Evolutionary conservation across 306 rosid species (phyloP).

Genomic region (Citrullus colocynthis): DNA sequence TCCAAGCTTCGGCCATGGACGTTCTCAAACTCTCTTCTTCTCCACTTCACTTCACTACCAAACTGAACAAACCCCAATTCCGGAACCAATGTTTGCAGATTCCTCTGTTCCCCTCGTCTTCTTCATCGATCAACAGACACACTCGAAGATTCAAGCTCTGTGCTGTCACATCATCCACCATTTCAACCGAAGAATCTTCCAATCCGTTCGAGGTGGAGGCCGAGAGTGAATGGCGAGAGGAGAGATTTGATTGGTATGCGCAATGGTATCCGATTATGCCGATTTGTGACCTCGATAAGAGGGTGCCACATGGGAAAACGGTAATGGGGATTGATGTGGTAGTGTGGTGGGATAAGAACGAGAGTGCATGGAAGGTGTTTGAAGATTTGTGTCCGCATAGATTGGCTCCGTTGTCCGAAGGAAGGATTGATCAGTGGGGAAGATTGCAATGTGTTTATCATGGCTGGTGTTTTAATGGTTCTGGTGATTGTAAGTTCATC

Average conservation of each 20-base stretch:
- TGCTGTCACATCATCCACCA: constrained; percentile 30
- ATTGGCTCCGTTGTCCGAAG: constrained; percentile 87
- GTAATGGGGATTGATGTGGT: constrained; percentile 82
- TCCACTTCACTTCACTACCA: constrained; percentile 23
- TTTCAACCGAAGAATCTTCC: constrained; percentile 31
- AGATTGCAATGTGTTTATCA: constrained; percentile 89
- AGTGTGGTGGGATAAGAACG: constrained; percentile 93
- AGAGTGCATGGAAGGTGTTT: constrained; percentile 69
- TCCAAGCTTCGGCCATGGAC: constrained; percentile 31
- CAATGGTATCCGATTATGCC: constrained; percentile 95
- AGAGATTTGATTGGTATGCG: constrained; percentile 68
- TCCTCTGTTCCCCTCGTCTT: not conserved
- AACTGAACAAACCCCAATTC: constrained; percentile 12
- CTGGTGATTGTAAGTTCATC: constrained; percentile 57
- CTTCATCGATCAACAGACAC: constrained; percentile 11
- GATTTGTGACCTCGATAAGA: constrained; percentile 70
- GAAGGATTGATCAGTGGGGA: constrained; percentile 91
- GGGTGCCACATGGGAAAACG: constrained; percentile 60
- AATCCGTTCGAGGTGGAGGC: constrained; percentile 12
- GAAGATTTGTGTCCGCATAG: constrained; percentile 91
- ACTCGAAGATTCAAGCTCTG: not conserved
- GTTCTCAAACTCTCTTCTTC: constrained; percentile 24
- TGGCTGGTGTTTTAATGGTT: constrained; percentile 90
- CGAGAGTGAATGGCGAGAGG: not conserved
- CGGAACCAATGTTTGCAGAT: constrained; percentile 20